Evolutionary conservation across 306 rosid genomes (phyloP), one percentile per base, ranked within the genome.

Genomic region (Sesbania bispinosa): DNA sequence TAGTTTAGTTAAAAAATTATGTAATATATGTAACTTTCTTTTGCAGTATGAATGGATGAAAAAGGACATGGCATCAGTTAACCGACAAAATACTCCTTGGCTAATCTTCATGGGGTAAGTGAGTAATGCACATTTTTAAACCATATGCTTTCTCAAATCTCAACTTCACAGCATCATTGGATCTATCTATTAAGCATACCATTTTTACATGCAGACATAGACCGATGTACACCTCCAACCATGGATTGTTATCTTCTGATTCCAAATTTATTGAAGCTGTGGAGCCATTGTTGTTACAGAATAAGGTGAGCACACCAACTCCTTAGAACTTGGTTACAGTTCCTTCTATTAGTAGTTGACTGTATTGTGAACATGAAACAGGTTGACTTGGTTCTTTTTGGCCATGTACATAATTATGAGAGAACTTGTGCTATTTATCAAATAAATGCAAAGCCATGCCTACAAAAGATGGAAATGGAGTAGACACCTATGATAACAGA

Each of bases 381-480:
- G 98, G 97, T 93, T 51, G 93, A 93, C 73, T 67, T 90, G 77
- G 96, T 19, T 30, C 83, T 93, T 5, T 85, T 88, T 18, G 97
- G 97, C 4, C 98, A 93, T 61, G 96, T 88, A 35, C 97, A 93
- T 71, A 90, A 85, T 52, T 93, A 90, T 64, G 98, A 93, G 76
- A 82, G 98, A 73, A 88, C 96, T 23, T 93, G 98, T 77, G 62
- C 90, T 0, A 36, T 93, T 13, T 86, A 77, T 61, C 67, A 69
- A 48, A 19, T 5, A 0, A 48, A 41, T 90, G 97, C 70, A 85
- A 67, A 52, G 90, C 84, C 57, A 52, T 85, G 85, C 96, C 98
- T 45, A 58, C 1, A 7, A 90, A 88, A 71, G 88, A 83, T 75
- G 33, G 33, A 74, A 77, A 53, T 10, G 96, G 92, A 43, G 66